Base-by-base conservation (phyloP, 2,329 filamentous ascomycete genomes). In the Cordyceps javanica region DNA sequence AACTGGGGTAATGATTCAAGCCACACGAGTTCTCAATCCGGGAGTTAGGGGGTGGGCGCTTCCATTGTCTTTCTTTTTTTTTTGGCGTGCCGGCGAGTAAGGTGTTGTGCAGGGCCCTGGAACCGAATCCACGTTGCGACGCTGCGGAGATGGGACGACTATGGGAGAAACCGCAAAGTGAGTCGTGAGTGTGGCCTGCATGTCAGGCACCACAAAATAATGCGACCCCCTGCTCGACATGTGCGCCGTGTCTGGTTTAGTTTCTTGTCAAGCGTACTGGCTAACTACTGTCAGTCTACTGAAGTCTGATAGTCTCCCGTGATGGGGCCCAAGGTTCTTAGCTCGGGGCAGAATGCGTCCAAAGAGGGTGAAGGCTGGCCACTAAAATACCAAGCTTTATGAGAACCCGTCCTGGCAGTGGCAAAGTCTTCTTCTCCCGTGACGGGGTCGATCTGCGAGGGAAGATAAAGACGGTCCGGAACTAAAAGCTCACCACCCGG, bases 131-230 rank as follows among this genome's bases (percentile, higher is more conserved):
- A 21, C n/a, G 2, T n/a, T n/a, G 10, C 41, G n/a, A 30, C 38
- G 9, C 16, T 34, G 21, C 28, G 51, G 51, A 45, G 52, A 55
- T 45, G 52, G 41, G 39, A 55, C n/a, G 52, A 53, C 32, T 34
- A 39, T 16, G 19, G 30, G 46, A 14, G 23, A 23, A 16, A 30
- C 41, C 28, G 9, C 44, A 30, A 21, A 13, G 13, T 21, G 28
- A n/a, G n/a, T n/a, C 28, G 44, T 21, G 14, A 11, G 13, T 14
- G 36, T 38, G 36, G 5, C 25, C 41, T 44, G 23, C 6, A 9
- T 23, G 30, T 21, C 46, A 36, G 34, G 49, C 34, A 51, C 25
- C 23, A 30, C 28, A 53, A 32, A n/a, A 3, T 23, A 13, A 4
- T 8, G 5, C 10, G 6, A 5, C 25, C 41, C 52, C 52, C 41